Conservation (phyloP, 164 flowering plant genomes). For the Hamamelis virginiana region DNA sequence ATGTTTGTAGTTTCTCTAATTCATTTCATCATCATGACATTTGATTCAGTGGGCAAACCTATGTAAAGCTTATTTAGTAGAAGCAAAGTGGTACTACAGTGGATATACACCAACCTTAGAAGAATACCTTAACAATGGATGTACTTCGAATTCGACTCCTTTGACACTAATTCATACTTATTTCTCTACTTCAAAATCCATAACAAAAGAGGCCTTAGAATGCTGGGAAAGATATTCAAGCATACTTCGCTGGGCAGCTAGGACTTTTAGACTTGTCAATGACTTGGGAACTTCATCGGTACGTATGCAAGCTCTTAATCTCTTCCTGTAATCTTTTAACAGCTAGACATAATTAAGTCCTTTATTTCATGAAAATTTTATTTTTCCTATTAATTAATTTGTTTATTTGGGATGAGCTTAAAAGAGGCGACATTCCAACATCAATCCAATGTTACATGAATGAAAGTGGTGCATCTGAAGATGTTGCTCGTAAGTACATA, state of each 20-base stretch:
- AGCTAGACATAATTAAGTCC: no score
- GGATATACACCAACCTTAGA: slow-evolving; percentile 12
- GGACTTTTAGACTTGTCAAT: slow-evolving; percentile 2
- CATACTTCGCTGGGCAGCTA: neutral
- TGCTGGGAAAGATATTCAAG: neutral
- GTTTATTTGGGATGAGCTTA: slow-evolving; percentile 23
- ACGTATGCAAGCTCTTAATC: neutral
- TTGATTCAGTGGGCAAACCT: slow-evolving; percentile 7
- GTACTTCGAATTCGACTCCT: neutral
- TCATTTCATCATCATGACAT: neutral
- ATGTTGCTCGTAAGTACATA: slow-evolving; percentile 29
- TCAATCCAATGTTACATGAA: slow-evolving; percentile 40
- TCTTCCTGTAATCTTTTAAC: no score
- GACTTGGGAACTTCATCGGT: slow-evolving; percentile 19
- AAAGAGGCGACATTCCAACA: slow-evolving; percentile 35
- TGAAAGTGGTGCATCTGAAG: slow-evolving; percentile 30
- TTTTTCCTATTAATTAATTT: neutral
- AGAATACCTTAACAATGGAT: slow-evolving; percentile 8
- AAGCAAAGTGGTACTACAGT: slow-evolving; percentile 7
- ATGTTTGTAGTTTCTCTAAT: neutral
- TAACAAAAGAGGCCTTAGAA: neutral
- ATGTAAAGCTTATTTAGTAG: slow-evolving; percentile 5
- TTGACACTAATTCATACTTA: neutral
- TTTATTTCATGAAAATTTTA: neutral
- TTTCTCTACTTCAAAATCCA: neutral